phyloP scores from a whole-genome alignment of 176 grass and related monocot genomes.

The Avena insularis region DNA sequence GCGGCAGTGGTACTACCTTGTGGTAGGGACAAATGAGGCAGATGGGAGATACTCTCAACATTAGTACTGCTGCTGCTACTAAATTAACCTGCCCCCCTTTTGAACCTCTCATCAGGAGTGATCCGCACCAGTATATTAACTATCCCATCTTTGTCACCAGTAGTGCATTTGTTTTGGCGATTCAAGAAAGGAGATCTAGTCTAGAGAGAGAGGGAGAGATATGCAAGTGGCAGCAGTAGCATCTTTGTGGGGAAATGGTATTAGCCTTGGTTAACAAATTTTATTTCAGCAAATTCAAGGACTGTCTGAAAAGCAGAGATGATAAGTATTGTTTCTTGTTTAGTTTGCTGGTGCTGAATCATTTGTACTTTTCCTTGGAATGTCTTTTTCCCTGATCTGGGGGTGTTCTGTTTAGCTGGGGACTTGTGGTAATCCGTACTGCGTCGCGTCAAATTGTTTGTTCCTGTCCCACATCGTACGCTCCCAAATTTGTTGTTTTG shows the following conservation, averaged over 20 bases:
- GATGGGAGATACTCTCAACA: not conserved
- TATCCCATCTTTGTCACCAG: not conserved
- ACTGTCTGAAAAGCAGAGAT: not conserved
- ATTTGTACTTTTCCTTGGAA: conserved; percentile 20
- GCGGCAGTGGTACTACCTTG: not conserved
- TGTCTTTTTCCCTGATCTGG: conserved; percentile 26
- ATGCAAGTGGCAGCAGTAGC: not conserved
- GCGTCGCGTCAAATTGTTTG: not conserved
- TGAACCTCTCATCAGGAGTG: not conserved
- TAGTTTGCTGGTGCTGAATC: conserved; percentile 5
- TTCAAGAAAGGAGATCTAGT: not conserved
- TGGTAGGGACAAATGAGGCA: conserved; percentile 13
- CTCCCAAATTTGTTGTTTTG: too few species aligned
- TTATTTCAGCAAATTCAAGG: not conserved
- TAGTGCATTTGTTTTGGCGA: not conserved
- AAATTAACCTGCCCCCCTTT: not conserved
- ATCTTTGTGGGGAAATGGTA: conserved; percentile 20
- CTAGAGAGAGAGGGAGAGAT: not conserved
- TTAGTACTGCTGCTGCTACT: not conserved
- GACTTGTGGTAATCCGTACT: not conserved
- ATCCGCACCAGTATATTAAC: conserved; percentile 6
- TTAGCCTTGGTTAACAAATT: not conserved
- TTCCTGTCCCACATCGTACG: not conserved
- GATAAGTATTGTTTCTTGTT: not conserved
- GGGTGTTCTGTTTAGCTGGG: not conserved